phyloP scores from a whole-genome alignment of 2,329 filamentous ascomycete species.

The Mollisia scopiformis region DNA sequence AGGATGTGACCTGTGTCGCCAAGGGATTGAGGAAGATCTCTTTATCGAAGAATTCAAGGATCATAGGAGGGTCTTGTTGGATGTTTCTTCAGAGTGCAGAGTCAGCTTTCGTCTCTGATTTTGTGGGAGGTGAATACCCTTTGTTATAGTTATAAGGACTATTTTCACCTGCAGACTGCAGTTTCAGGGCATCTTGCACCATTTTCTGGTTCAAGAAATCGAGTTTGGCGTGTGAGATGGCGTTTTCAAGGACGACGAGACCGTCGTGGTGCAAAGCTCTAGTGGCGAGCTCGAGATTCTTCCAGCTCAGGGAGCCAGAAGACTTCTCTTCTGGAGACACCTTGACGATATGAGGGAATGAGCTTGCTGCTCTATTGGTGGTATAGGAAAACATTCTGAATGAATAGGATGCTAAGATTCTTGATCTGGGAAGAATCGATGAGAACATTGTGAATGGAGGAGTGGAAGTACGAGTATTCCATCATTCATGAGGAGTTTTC shows the following conservation, averaged over 20 bases:
- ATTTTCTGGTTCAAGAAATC: constrained; percentile 61
- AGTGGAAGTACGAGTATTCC: no score
- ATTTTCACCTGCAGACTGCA: constrained; percentile 55
- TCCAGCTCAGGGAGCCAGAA: constrained; percentile 15
- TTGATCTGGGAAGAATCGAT: neutral
- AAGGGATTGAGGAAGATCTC: constrained; percentile 59
- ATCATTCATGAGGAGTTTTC: no score
- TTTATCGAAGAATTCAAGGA: constrained; percentile 49
- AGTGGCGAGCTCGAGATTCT: constrained; percentile 59
- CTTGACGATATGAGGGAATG: constrained; percentile 14
- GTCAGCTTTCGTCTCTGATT: neutral
- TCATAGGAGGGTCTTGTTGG: constrained; percentile 61
- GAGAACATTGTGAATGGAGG: neutral
- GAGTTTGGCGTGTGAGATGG: constrained; percentile 52
- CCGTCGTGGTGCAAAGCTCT: constrained; percentile 55
- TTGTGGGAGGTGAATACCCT: constrained; percentile 38
- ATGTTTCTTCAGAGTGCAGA: constrained; percentile 44
- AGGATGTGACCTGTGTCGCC: constrained; percentile 57
- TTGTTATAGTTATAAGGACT: constrained; percentile 66
- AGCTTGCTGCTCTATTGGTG: neutral
- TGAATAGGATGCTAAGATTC: neutral
- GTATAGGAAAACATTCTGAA: neutral
- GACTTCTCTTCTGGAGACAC: constrained; percentile 17
- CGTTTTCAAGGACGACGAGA: constrained; percentile 57
- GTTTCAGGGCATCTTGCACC: constrained; percentile 56